Evolutionary conservation across 495 filamentous ascomycete genomes (phyloP).

Genomic region (Penicillium coprophilum): DNA sequence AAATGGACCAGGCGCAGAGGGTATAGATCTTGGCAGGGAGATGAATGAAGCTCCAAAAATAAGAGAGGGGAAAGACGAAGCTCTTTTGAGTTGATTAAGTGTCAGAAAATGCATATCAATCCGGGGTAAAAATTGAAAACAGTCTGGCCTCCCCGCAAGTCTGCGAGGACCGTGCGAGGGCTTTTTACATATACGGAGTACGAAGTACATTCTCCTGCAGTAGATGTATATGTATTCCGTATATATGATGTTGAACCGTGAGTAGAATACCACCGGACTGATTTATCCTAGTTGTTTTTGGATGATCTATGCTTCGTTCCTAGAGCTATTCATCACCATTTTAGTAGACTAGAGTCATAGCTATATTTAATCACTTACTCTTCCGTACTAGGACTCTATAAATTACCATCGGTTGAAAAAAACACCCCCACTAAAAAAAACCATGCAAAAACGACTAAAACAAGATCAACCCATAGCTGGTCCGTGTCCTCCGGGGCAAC

Average conservation of each 20-base stretch:
- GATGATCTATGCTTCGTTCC: no score
- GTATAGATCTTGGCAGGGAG: neutral
- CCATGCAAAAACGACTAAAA: neutral
- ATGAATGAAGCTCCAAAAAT: neutral
- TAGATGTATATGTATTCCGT: no score
- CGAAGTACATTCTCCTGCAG: no score
- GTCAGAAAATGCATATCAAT: slow-evolving; percentile 8
- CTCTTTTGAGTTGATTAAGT: neutral
- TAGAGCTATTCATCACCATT: no score
- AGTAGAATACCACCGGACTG: no score
- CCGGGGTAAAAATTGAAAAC: slow-evolving; percentile 7
- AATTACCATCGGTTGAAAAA: no score
- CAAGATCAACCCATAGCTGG: slow-evolving; percentile 14
- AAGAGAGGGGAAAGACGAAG: neutral
- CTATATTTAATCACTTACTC: no score
- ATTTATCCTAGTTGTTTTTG: no score
- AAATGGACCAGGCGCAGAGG: neutral
- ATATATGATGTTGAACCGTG: no score
- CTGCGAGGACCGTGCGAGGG: slow-evolving; percentile 4
- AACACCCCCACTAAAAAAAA: neutral
- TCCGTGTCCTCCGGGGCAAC: slow-evolving; percentile 33
- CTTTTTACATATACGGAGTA: no score
- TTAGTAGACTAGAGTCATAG: no score
- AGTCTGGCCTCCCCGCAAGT: slow-evolving; percentile 9
- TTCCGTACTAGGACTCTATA: no score